These are phyloP conservation scores for Cryphonectria japonica DNA, from an alignment of 2,329 filamentous ascomycete species.

Conservation along the genomic window DNA sequence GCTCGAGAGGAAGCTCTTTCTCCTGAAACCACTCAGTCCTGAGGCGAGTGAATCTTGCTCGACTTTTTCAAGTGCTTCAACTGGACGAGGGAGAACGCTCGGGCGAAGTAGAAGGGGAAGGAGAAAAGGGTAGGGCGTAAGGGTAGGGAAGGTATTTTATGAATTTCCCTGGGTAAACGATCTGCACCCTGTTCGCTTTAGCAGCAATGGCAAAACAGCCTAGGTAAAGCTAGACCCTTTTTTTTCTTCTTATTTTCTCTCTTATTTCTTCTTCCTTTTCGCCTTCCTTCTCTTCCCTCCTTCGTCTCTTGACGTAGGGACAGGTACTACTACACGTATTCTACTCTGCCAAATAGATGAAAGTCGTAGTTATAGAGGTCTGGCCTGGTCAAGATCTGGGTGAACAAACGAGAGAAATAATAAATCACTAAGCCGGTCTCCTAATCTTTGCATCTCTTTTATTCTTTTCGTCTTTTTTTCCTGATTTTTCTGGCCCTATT, in stretches of 20 bases:
- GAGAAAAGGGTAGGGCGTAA: neutral
- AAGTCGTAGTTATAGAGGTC: neutral
- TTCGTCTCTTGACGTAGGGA: neutral
- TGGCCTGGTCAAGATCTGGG: neutral
- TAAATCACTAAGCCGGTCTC: neutral
- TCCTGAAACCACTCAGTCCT: neutral
- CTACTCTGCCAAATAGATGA: neutral
- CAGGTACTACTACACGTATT: neutral
- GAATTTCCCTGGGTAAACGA: neutral
- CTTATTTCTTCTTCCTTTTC: neutral
- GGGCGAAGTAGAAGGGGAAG: neutral
- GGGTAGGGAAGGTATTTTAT: slow-evolving; percentile 3
- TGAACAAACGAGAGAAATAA: neutral
- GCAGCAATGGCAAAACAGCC: neutral
- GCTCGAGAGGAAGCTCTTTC: neutral
- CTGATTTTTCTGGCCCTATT: neutral
- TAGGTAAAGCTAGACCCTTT: neutral
- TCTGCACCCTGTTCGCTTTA: slow-evolving; percentile 5
- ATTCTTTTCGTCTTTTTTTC: neutral
- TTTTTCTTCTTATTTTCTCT: neutral
- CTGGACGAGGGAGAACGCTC: neutral
- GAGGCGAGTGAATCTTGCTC: too few relatives aligned
- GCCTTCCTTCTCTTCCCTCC: neutral
- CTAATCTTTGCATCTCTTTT: neutral
- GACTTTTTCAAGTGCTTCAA: too few relatives aligned